phyloP scores from a whole-genome alignment of 495 filamentous ascomycete genomes.

The Trichocladium antarcticum region DNA sequence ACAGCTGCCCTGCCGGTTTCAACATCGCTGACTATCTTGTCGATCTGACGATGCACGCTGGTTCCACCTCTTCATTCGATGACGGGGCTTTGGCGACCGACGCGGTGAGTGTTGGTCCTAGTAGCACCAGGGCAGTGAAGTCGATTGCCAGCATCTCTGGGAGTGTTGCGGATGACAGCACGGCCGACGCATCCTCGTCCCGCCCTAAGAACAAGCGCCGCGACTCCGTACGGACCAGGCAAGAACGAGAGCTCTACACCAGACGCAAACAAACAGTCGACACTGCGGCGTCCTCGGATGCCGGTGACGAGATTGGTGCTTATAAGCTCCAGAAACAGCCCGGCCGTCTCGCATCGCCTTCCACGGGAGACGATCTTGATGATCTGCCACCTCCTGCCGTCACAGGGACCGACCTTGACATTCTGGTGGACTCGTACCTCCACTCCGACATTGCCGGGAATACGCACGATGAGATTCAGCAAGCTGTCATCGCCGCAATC shows the following conservation, averaged over 20 bases:
- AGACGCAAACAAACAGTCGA: conserved; percentile 57
- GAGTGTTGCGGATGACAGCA: conserved; percentile 46
- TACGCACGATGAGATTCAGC: conserved; percentile 71
- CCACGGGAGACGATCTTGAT: conserved; percentile 54
- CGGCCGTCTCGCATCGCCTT: conserved; percentile 47
- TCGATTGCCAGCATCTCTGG: conserved; percentile 74
- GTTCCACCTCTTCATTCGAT: conserved; percentile 30
- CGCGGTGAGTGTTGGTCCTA: conserved; percentile 64
- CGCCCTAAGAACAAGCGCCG: conserved; percentile 56
- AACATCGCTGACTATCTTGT: conserved; percentile 98
- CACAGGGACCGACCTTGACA: conserved; percentile 66
- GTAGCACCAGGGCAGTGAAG: conserved; percentile 81
- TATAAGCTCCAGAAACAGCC: conserved; percentile 58
- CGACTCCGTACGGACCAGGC: conserved; percentile 66
- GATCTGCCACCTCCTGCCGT: conserved; percentile 61
- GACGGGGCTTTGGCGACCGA: conserved; percentile 50
- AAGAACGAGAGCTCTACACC: conserved; percentile 85
- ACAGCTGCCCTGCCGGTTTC: conserved; percentile 87
- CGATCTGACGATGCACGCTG: conserved; percentile 92
- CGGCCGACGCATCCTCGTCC: conserved; percentile 30
- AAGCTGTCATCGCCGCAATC: conserved; percentile 46
- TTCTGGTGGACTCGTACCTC: conserved; percentile 61
- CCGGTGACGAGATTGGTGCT: conserved; percentile 46
- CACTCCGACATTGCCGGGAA: conserved; percentile 65
- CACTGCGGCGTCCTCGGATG: conserved; percentile 55